Evolutionary conservation across 2,329 filamentous ascomycete genomes (phyloP), one percentile per base, ranked within the genome.

Genomic region (Trichoderma brevicompactum): DNA sequence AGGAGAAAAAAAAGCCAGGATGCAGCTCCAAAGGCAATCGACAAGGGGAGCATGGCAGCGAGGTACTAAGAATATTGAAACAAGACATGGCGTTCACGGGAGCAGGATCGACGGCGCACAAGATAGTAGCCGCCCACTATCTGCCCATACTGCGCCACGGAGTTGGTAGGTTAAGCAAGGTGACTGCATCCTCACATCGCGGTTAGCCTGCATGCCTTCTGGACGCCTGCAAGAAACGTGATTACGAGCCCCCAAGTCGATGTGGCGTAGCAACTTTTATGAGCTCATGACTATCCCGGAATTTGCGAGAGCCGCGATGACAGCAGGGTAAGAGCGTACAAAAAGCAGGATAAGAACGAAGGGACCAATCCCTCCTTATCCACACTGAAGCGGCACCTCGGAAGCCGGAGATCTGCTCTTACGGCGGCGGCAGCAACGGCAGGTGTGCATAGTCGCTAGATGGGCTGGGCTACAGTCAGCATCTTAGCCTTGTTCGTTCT

Each of bases 391-490:
- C 48, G 59, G 59, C 59, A 43, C 7, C 36, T 53, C 48, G 59
- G 59, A 15, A 52, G 28, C 38, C 48, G 59, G 28, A 62, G 59
- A 60, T 60, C 56, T 50, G 46, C 15, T 32, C 56, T 40, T 50
- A 28, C 23, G 41, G 56, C 44, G 19, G 36, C 36, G 34, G 56
- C n/a, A 34, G 32, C n/a, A 23, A 23, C 17, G 41, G 32, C 19
- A 32, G 28, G 58, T 61, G 40, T 60, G 49, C 48, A 28, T 59
- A 28, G 32, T 43, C 46, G 38, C 38, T 50, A 41, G 23, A 28
- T 28, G 23, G 5, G 23, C 23, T 28, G 23, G 50, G 50, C 34
- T 38, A 53, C 32, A 23, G 48, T 62, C 48, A 52, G 48, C 43
- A 59, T 28, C 8, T 49, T 49, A 28, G 55, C 32, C 55, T 48